Percentiles rank a stretch among this genome's conserved stretches.
Evolutionary conservation across 805 yeast species (phyloP).

Genomic region (Wickerhamiella kurtzmanii): DNA sequence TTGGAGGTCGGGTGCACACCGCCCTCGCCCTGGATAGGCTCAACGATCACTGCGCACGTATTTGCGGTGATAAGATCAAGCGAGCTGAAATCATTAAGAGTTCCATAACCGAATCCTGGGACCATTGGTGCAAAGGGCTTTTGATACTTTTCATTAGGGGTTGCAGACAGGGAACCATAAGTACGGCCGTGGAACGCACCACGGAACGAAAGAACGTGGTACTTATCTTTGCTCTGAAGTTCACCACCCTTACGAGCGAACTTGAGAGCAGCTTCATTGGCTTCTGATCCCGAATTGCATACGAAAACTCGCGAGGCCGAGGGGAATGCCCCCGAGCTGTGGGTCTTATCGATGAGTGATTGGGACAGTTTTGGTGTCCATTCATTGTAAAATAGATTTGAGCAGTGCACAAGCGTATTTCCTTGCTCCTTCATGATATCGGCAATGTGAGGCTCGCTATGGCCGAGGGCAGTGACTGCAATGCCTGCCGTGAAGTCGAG

Average conservation of each 20-base stretch:
- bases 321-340: constrained; percentile 61
- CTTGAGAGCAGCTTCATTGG: constrained; percentile 67
- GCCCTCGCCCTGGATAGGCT: constrained; percentile 98
- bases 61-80: constrained; percentile 48
- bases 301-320: constrained; percentile 64
- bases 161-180: constrained; percentile 83
- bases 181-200: constrained; percentile 93
- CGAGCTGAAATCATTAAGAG: constrained; percentile 44
- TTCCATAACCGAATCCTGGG: constrained; percentile 72
- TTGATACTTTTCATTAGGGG: constrained; percentile 88
- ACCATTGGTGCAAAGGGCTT: constrained; percentile 79
- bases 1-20: constrained; percentile 61
- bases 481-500: constrained; percentile 92
- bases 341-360: constrained; percentile 56
- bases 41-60: constrained; percentile 86
- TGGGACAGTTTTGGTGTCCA: constrained; percentile 72
- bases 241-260: constrained; percentile 74
- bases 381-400: constrained; percentile 72
- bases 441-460: constrained; percentile 62
- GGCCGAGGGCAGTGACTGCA: constrained; percentile 94
- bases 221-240: constrained; percentile 29
- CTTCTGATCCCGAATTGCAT: constrained; percentile 65
- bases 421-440: constrained; percentile 63
- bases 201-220: constrained; percentile 68
- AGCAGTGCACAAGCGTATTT: constrained; percentile 58